Conservation (phyloP, 352 stramenopile species). For the Halophytophthora polymorphica region DNA sequence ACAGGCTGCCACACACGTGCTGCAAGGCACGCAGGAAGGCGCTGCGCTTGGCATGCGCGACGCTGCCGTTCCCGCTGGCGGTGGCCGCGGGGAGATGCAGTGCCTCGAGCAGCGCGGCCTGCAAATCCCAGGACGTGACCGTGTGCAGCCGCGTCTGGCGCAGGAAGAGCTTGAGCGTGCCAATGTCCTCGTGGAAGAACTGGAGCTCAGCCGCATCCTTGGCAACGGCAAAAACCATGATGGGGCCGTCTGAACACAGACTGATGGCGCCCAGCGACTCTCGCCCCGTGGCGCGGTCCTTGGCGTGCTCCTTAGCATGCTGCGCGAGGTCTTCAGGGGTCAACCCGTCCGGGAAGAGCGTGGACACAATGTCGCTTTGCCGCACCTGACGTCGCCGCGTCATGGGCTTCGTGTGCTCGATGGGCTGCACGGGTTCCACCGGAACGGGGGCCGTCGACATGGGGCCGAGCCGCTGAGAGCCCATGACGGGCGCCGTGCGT, state of each 20-base stretch:
- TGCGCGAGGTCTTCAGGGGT: constrained; percentile 11
- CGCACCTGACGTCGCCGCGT: constrained; percentile 69
- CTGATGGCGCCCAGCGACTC: constrained; percentile 49
- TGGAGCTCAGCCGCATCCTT: constrained; percentile 69
- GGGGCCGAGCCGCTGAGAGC: constrained; percentile 50
- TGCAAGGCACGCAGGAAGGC: constrained; percentile 57
- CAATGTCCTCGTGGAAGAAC: constrained; percentile 81
- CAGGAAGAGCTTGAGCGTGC: constrained; percentile 58
- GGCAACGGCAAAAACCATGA: constrained; percentile 80
- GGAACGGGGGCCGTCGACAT: constrained; percentile 30
- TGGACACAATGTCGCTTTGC: constrained; percentile 81
- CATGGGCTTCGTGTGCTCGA: constrained; percentile 52
- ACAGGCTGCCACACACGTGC: constrained; percentile 34
- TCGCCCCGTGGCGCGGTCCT: constrained; percentile 9
- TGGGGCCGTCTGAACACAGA: constrained; percentile 61
- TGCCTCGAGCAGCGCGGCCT: constrained; percentile 33
- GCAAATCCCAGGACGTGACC: constrained; percentile 35
- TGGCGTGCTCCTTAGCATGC: constrained; percentile 8
- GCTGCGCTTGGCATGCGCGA: constrained; percentile 35
- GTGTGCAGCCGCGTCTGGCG: constrained; percentile 62
- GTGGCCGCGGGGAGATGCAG: constrained; percentile 25
- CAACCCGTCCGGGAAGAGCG: constrained; percentile 45
- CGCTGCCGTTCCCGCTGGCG: constrained; percentile 4
- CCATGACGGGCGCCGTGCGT: constrained; percentile 29
- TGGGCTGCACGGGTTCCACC: constrained; percentile 58